A percentile compares a stretch with the other conserved stretches of the same genome.
Evolutionary conservation across 2,329 filamentous ascomycete genomes (phyloP).

Genomic region (Fusarium denticulatum): DNA sequence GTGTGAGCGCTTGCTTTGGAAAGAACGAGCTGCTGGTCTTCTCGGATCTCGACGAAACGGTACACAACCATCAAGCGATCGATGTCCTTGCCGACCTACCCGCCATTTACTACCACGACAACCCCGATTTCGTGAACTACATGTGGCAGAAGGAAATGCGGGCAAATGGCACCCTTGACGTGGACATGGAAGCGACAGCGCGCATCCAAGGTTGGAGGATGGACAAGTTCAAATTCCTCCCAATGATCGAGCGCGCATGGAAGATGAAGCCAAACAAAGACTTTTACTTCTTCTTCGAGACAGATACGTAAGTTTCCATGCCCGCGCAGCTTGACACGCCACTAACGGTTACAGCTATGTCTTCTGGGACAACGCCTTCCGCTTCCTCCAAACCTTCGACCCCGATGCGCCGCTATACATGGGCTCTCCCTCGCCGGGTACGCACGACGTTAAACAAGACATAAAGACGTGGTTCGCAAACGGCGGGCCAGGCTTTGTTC

Average conservation of each 20-base stretch:
- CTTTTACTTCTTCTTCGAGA: slow-evolving; percentile 67
- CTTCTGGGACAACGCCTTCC: slow-evolving; percentile 56
- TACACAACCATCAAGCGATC: slow-evolving; percentile 55
- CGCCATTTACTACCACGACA: slow-evolving; percentile 48
- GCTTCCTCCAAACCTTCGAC: slow-evolving; percentile 60
- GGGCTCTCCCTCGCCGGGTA: slow-evolving; percentile 58
- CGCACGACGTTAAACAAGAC: slow-evolving; percentile 43
- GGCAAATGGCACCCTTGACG: slow-evolving; percentile 47
- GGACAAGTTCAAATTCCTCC: slow-evolving; percentile 67
- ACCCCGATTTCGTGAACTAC: slow-evolving; percentile 53
- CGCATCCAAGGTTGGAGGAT: slow-evolving; percentile 59
- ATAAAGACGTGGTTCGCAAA: slow-evolving; percentile 58
- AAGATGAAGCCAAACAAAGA: slow-evolving; percentile 56
- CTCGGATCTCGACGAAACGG: slow-evolving; percentile 60
- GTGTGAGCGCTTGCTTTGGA: slow-evolving; percentile 61
- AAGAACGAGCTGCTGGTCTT: slow-evolving; percentile 57
- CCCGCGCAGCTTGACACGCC: neutral
- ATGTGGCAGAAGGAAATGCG: slow-evolving; percentile 52
- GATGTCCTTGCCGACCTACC: slow-evolving; percentile 60
- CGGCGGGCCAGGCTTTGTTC: slow-evolving; percentile 59
- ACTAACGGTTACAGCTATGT: slow-evolving; percentile 37
- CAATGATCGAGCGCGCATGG: slow-evolving; percentile 63
- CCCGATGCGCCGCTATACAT: slow-evolving; percentile 57
- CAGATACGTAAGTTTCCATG: slow-evolving; percentile 58
- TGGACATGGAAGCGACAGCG: slow-evolving; percentile 43